Conservation (phyloP, 176 grass and related monocot genomes). For the Musa schizocarpa region DNA sequence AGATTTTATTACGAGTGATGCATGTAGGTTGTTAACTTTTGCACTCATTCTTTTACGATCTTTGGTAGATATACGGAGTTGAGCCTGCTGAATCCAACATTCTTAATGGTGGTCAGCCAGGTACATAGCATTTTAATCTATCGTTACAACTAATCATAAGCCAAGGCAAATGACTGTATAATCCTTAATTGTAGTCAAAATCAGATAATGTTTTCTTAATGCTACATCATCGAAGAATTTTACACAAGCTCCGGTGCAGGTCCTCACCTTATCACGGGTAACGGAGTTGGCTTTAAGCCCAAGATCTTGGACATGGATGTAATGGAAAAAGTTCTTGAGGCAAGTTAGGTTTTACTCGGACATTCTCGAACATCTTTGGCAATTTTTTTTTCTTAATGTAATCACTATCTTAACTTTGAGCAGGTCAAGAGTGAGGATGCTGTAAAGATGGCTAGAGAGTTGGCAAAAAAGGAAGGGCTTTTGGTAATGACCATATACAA, state of each 20-base stretch:
- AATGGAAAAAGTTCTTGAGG: conserved; percentile 90
- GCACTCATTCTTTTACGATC: background rate
- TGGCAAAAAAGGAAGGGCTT: conserved; percentile 76
- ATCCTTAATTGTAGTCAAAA: too few relatives aligned
- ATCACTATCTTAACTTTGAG: conserved; percentile 3
- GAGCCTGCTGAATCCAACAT: conserved; percentile 48
- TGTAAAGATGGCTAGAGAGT: conserved; percentile 70
- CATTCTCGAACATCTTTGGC: background rate
- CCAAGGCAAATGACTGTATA: too few relatives aligned
- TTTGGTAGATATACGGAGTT: conserved; percentile 47
- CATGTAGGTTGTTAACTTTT: background rate
- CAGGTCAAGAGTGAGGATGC: conserved; percentile 80
- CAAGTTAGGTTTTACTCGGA: conserved; percentile 9
- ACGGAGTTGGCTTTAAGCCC: conserved; percentile 93
- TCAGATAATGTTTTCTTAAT: background rate
- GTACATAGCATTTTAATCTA: conserved; percentile 12
- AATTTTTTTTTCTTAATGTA: background rate
- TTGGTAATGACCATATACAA: conserved; percentile 31
- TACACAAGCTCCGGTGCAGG: conserved; percentile 32
- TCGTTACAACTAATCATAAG: background rate
- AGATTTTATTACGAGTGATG: background rate
- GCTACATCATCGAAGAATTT: background rate
- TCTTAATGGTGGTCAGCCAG: conserved; percentile 47
- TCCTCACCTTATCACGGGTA: conserved; percentile 82
- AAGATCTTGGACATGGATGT: conserved; percentile 90